phyloP scores from a whole-genome alignment of 2,329 filamentous ascomycete species.

The Phaeosphaeriaceae sp. region DNA sequence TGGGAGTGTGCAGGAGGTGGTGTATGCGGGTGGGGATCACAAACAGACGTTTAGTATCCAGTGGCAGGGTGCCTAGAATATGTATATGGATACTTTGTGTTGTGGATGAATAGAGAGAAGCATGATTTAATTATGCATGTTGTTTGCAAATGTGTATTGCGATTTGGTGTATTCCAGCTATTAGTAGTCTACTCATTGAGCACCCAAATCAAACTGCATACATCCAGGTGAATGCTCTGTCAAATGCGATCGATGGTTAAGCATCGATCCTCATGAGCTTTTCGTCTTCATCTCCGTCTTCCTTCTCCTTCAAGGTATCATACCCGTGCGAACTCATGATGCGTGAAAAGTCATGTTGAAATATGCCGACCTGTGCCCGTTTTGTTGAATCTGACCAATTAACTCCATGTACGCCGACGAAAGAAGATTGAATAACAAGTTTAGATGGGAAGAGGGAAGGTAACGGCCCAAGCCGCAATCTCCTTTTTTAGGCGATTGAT shows the following conservation, averaged over 20 bases:
- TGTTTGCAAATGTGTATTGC: too few relatives aligned
- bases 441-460: constrained; percentile 88
- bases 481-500: constrained; percentile 88
- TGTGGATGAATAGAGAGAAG: neutral
- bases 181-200: too few relatives aligned
- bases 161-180: too few relatives aligned
- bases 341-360: constrained; percentile 32
- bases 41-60: constrained; percentile 42
- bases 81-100: neutral
- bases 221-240: neutral
- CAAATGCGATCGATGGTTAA: constrained; percentile 1
- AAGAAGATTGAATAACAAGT: constrained; percentile 11
- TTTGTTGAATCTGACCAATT: constrained; percentile 33
- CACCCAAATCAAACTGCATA: too few relatives aligned
- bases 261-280: neutral
- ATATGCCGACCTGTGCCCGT: constrained; percentile 24
- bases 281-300: neutral
- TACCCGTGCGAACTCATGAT: constrained; percentile 14
- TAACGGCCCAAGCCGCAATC: constrained; percentile 83
- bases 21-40: constrained; percentile 50
- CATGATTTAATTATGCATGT: too few relatives aligned
- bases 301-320: constrained; percentile 4
- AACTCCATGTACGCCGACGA: constrained; percentile 18
- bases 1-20: constrained; percentile 53
- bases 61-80: constrained; percentile 43